Evolutionary conservation across 192 early-diverging fungal genomes (phyloP), one percentile per base, ranked within the genome.

Genomic region (Backusella tuberculispora): DNA sequence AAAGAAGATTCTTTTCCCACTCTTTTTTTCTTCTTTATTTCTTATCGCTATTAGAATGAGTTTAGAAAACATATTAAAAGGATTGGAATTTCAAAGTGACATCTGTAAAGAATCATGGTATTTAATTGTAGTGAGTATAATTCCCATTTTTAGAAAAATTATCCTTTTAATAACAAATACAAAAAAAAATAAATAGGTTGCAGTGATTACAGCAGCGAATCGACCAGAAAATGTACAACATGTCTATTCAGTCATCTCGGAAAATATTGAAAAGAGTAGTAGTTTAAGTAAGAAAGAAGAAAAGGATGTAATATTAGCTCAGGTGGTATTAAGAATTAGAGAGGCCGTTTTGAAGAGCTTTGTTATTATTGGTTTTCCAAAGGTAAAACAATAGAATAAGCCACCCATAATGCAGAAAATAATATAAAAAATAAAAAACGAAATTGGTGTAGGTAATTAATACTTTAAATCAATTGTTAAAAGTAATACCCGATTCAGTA

Each of bases 351-450:
- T 76, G 15, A 76, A 76, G 41, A 43, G 50, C 19, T 69, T 44
- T 44, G 38, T 76, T 41, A 67, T 50, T 7, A 47, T 24, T 24
- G 74, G 74, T 12, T 76, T 76, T 60, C 74, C 74, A 53, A 76
- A 70, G 50, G 74, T 76, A 74, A 67, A 40, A 6, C 12, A 15
- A 2, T 34, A 45, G 24, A 48, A 53, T 47, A 37, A 41, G 24
- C n/a, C 50, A 53, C 50, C n/a, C 0, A 40, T 41, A 19, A 19
- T 37, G n/a, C 40, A 34, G 24, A 46, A 17, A n/a, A n/a, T n/a
- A n/a, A n/a, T n/a, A n/a, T n/a, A n/a, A n/a, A 47, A 15, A 3
- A 47, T 5, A 47, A 19, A 53, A 9, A 17, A 19, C 56, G 17
- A 37, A 37, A 29, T 43, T n/a, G 3, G 17, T n/a, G 41, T 60